Conservation (phyloP, 2,329 filamentous ascomycete genomes). For the Cladophialophora chaetospira region DNA sequence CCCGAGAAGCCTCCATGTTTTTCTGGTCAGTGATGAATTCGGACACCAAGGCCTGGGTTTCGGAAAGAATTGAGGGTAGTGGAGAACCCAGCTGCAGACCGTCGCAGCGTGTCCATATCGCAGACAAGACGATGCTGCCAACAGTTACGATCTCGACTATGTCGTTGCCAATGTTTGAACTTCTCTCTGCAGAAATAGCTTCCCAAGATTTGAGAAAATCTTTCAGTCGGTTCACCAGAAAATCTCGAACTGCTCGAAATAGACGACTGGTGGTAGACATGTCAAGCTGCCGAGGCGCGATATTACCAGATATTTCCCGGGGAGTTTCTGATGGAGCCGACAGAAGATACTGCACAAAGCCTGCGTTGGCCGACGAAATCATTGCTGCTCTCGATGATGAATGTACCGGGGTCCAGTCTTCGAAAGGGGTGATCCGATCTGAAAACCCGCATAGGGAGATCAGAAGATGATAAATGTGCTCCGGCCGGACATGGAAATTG, state of each 20-base stretch:
- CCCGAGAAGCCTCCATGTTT: neutral
- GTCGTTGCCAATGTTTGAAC: slow-evolving; percentile 52
- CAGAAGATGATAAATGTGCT: slow-evolving; percentile 70
- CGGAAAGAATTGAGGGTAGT: slow-evolving; percentile 2
- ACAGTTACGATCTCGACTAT: slow-evolving; percentile 35
- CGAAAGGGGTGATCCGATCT: slow-evolving; percentile 8
- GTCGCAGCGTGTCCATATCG: slow-evolving; percentile 12
- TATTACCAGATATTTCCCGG: neutral
- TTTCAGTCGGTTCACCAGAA: slow-evolving; percentile 50
- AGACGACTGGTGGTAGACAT: slow-evolving; percentile 29
- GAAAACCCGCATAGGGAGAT: slow-evolving; percentile 63
- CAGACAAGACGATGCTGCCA: slow-evolving; percentile 13
- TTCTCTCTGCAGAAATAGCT: slow-evolving; percentile 44
- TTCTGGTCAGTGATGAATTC: slow-evolving; percentile 12
- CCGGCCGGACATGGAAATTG: slow-evolving; percentile 65
- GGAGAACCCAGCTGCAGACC: neutral
- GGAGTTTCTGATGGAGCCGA: neutral
- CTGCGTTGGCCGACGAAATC: slow-evolving; percentile 8
- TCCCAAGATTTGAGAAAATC: slow-evolving; percentile 49
- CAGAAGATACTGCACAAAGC: slow-evolving; percentile 21
- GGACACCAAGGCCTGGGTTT: slow-evolving; percentile 9
- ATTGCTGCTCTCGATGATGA: slow-evolving; percentile 12
- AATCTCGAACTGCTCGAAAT: slow-evolving; percentile 46
- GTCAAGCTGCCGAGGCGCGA: slow-evolving; percentile 12
- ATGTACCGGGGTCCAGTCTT: slow-evolving; percentile 24